phyloP scores from a whole-genome alignment of 2,329 filamentous ascomycete genomes.

The Ceratocystis cubensis region DNA sequence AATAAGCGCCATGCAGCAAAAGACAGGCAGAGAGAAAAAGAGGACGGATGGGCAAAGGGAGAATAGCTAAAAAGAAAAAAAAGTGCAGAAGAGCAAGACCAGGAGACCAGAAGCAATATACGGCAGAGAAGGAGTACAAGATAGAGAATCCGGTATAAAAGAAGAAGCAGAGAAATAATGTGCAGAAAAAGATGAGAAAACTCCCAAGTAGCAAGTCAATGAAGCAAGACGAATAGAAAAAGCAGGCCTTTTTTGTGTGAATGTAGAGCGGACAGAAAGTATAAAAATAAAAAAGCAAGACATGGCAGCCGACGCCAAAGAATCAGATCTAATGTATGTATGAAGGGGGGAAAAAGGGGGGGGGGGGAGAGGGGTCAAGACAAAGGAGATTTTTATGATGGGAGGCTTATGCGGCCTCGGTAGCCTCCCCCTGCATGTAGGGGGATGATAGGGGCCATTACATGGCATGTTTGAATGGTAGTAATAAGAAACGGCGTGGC shows the following conservation, averaged over 20 bases:
- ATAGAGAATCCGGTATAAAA: constrained; percentile 4
- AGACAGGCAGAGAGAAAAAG: background rate
- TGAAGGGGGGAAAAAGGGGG: background rate
- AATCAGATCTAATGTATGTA: constrained; percentile 1
- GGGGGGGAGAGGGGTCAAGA: background rate
- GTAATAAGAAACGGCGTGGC: background rate
- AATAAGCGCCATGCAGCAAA: background rate
- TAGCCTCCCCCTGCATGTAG: background rate
- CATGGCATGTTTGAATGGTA: background rate
- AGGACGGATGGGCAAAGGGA: background rate
- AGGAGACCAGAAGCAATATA: background rate
- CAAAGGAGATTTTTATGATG: constrained; percentile 2
- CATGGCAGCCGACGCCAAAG: background rate
- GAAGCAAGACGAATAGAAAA: background rate
- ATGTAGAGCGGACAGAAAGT: background rate
- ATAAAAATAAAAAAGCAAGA: background rate
- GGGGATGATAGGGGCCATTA: background rate
- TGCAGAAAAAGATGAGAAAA: constrained; percentile 10
- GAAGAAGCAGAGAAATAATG: constrained; percentile 15
- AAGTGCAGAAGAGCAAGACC: background rate
- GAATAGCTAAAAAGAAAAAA: background rate
- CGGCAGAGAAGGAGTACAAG: constrained; percentile 6
- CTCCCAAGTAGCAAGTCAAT: background rate
- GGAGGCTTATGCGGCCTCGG: background rate
- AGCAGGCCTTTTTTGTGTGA: background rate